These are phyloP conservation scores for Pseudocercospora vitis DNA, from an alignment of 2,329 filamentous ascomycete genomes.

Conservation along the genomic window DNA sequence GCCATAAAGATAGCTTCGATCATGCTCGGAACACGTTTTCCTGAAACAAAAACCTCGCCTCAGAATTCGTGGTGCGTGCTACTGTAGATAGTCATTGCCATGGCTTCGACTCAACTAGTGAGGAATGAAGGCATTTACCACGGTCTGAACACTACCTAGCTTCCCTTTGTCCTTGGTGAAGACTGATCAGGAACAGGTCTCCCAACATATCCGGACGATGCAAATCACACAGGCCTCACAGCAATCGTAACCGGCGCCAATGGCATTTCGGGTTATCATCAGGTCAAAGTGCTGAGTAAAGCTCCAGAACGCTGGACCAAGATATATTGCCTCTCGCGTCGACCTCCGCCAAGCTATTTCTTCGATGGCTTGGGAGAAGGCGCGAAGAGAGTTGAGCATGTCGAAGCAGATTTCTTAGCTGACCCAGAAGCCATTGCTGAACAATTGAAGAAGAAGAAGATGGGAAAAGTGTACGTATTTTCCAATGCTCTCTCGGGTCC, in stretches of 20 bases:
- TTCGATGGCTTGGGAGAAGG: constrained; percentile 18
- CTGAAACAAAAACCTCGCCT: no score
- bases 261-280: constrained; percentile 53
- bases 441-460: constrained; percentile 27
- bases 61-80: neutral
- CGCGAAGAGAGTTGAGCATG: constrained; percentile 23
- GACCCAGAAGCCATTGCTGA: constrained; percentile 37
- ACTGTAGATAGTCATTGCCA: neutral
- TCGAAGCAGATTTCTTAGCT: constrained; percentile 37
- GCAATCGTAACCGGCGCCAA: constrained; percentile 54
- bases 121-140: constrained; percentile 45
- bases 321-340: constrained; percentile 51
- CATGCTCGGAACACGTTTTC: neutral
- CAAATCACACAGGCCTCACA: constrained; percentile 43
- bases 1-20: neutral
- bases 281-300: constrained; percentile 48
- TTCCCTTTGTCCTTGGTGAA: no score
- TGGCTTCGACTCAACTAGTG: constrained; percentile 10
- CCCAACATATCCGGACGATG: constrained; percentile 40
- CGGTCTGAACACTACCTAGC: constrained; percentile 36
- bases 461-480: constrained; percentile 14
- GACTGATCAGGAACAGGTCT: neutral
- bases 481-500: neutral
- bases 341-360: constrained; percentile 42
- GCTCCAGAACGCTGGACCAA: constrained; percentile 51